Conservation (phyloP, 202 grass and related monocot genomes). For the Tripidium arundinaceum region DNA sequence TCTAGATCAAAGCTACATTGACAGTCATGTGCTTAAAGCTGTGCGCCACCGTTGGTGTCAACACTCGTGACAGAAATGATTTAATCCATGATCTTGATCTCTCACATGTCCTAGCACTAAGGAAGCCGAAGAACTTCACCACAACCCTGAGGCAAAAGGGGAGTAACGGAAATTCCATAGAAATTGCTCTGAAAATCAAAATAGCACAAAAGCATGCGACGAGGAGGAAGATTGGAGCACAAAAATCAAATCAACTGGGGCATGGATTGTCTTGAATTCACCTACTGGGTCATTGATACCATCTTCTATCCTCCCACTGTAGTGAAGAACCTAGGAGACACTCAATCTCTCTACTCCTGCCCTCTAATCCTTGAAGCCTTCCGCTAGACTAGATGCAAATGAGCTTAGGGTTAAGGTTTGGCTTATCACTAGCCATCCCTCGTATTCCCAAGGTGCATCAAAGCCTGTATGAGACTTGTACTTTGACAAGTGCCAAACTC, state of each 20-base stretch:
- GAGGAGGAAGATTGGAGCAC: background rate
- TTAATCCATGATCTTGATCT: background rate
- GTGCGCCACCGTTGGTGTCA: too few relatives aligned
- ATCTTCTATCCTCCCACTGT: background rate
- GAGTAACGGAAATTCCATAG: background rate
- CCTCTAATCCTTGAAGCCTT: background rate
- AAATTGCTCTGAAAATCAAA: background rate
- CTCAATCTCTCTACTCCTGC: background rate
- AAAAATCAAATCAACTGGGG: background rate
- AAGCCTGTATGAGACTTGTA: background rate
- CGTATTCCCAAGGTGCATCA: background rate
- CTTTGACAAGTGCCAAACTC: background rate
- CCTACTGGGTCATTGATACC: background rate
- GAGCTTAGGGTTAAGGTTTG: background rate
- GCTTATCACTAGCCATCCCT: background rate
- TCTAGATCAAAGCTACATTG: too few relatives aligned
- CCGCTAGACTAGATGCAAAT: background rate
- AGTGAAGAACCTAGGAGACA: background rate
- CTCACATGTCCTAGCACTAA: background rate
- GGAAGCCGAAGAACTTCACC: background rate
- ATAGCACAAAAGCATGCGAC: background rate
- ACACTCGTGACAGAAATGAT: background rate
- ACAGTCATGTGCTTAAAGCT: too few relatives aligned
- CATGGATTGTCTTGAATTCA: background rate
- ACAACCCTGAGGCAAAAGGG: background rate